These are phyloP conservation scores for Musa itinerans DNA, from an alignment of 176 grass and related monocot species.

Conservation along the genomic window DNA sequence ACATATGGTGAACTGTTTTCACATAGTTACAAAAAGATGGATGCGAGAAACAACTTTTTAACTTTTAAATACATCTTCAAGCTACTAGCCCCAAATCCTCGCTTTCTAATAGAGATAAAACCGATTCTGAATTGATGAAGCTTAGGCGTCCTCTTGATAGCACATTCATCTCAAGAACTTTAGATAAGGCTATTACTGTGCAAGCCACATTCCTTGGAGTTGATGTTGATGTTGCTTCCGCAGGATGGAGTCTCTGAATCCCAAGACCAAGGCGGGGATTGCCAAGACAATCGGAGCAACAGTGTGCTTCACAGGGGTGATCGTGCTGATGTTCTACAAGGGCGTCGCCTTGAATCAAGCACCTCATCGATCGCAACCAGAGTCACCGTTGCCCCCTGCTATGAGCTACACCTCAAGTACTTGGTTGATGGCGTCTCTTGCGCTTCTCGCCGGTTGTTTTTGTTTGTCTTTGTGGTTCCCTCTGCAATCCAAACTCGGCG, in stretches of 20 bases:
- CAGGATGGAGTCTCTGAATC: constrained; percentile 49
- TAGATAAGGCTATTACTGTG: too few species aligned
- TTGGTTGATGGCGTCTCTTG: constrained; percentile 50
- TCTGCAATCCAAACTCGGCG: constrained; percentile 43
- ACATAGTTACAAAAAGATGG: too few species aligned
- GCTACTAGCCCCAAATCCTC: too few species aligned
- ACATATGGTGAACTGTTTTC: background rate
- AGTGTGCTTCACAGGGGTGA: constrained; percentile 41
- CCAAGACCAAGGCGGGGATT: constrained; percentile 32
- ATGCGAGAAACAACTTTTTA: too few species aligned
- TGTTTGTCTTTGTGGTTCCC: constrained; percentile 37
- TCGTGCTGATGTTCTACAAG: constrained; percentile 55
- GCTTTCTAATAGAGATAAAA: too few species aligned
- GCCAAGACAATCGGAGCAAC: constrained; percentile 44
- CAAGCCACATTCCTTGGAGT: too few species aligned
- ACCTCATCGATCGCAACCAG: background rate
- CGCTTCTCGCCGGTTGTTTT: constrained; percentile 4
- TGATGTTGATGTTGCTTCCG: background rate
- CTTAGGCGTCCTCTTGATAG: background rate
- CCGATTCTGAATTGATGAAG: too few species aligned
- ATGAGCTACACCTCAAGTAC: constrained; percentile 1
- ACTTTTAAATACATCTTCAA: too few species aligned
- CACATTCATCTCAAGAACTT: too few species aligned
- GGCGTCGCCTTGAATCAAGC: constrained; percentile 36
- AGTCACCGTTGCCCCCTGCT: background rate